Evolutionary conservation across 306 rosid genomes (phyloP).

Genomic region (Cicer arietinum): DNA sequence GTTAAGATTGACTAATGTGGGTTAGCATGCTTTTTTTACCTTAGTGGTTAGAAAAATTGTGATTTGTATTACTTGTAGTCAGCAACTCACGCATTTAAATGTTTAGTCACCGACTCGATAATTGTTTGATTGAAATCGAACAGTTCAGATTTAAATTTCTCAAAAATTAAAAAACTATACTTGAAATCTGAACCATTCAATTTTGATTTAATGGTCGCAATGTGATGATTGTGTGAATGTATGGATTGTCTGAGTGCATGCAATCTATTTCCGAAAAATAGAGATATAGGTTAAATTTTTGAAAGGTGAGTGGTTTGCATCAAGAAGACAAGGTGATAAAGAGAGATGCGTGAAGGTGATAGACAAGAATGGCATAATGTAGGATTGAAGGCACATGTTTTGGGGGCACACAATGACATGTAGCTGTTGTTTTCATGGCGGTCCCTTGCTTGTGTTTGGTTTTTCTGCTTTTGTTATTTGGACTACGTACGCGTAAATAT

Average conservation of each 20-base stretch:
- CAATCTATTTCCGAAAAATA: background rate
- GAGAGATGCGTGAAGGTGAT: slow-evolving; percentile 44
- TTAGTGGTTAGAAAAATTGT: no score
- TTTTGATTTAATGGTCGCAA: no score
- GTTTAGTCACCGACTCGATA: fast-evolving
- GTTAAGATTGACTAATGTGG: no score
- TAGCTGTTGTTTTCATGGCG: slow-evolving; percentile 56
- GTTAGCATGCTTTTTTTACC: no score
- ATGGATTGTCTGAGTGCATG: no score
- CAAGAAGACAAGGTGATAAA: slow-evolving; percentile 40
- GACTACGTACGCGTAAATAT: slow-evolving; percentile 38
- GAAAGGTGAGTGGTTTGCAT: slow-evolving; percentile 46
- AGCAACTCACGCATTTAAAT: no score
- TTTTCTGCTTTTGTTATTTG: slow-evolving; percentile 43
- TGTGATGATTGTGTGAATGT: no score
- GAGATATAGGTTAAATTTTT: slow-evolving; percentile 13
- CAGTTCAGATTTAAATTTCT: no score
- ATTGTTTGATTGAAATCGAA: no score
- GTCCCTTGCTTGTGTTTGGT: slow-evolving; percentile 46
- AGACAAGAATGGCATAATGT: slow-evolving; percentile 54
- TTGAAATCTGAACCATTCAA: no score
- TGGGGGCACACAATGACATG: slow-evolving; percentile 61
- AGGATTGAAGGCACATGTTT: slow-evolving; percentile 64
- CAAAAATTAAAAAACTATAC: no score
- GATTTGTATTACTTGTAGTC: no score